These are phyloP conservation scores for Scenedesmus sp. DNA, from an alignment of 163 green algal species.

Conservation along the genomic window DNA sequence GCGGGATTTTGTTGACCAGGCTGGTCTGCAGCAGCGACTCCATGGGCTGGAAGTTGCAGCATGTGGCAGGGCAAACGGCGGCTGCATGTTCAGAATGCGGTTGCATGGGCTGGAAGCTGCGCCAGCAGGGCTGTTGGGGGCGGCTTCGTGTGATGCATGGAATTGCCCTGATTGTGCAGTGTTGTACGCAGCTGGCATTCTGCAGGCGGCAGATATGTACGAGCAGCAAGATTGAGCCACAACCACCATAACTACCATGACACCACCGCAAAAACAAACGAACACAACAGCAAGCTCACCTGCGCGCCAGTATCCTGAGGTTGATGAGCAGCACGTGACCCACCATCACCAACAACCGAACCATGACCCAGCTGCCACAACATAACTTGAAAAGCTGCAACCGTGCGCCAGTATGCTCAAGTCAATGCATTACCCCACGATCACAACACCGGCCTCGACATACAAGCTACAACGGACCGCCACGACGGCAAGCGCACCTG, in stretches of 20 bases:
- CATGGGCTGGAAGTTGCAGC: neutral
- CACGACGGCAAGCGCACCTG: conserved; percentile 14
- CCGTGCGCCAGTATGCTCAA: neutral
- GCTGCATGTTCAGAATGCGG: neutral
- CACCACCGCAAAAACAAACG: too few species aligned
- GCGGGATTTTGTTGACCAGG: too few species aligned
- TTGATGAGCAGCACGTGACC: conserved; percentile 40
- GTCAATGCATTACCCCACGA: neutral
- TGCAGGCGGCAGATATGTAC: too few species aligned
- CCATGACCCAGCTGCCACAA: neutral
- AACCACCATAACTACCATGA: neutral
- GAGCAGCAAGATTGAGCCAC: neutral
- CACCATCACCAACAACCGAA: neutral
- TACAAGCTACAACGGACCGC: too few species aligned
- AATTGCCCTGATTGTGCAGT: too few species aligned
- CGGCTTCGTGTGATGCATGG: too few species aligned
- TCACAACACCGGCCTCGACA: neutral
- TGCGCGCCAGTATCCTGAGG: conserved; percentile 43
- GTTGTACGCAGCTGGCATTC: too few species aligned
- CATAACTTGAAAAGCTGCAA: neutral
- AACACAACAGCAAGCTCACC: neutral
- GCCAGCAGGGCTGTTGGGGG: too few species aligned
- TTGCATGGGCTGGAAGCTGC: neutral
- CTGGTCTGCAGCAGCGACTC: neutral
- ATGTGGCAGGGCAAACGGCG: neutral